These are phyloP conservation scores for Albugo candida DNA, from an alignment of 352 stramenopile species.

Conservation along the genomic window DNA sequence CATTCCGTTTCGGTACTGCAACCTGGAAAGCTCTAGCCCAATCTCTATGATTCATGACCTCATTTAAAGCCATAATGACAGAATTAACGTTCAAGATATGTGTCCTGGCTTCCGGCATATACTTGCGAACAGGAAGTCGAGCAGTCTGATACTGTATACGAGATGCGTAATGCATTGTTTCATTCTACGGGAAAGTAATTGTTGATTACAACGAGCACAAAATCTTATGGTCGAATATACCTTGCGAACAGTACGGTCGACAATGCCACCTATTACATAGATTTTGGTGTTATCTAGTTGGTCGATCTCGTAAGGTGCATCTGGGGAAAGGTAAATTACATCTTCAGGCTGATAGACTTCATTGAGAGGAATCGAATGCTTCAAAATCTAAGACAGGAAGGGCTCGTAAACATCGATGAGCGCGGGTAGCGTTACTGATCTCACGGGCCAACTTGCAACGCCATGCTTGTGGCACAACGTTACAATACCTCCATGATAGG, in stretches of 20 bases:
- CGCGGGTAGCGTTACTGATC: not conserved
- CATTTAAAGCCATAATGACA: conserved; percentile 51
- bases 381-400: not conserved
- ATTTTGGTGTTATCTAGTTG: conserved; percentile 23
- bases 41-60: conserved; percentile 41
- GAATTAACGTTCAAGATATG: conserved; percentile 65
- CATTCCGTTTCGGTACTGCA: conserved; percentile 34
- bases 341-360: conserved; percentile 22
- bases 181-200: conserved; percentile 12
- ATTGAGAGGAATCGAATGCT: conserved; percentile 12
- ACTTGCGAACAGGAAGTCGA: conserved; percentile 46
- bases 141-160: conserved; percentile 13
- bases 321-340: conserved; percentile 68
- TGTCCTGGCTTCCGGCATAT: conserved; percentile 24
- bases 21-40: conserved; percentile 37
- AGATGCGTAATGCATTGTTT: conserved; percentile 22
- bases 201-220: not conserved
- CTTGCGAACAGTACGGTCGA: conserved; percentile 71
- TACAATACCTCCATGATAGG: conserved; percentile 17
- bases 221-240: conserved; percentile 1
- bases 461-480: conserved; percentile 22
- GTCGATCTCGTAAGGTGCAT: conserved; percentile 44
- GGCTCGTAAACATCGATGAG: conserved; percentile 11
- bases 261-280: conserved; percentile 72
- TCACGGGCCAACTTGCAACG: conserved; percentile 15